Evolutionary conservation across 306 rosid genomes (phyloP), one percentile per base, ranked within the genome.

Genomic region (Urtica urens): DNA sequence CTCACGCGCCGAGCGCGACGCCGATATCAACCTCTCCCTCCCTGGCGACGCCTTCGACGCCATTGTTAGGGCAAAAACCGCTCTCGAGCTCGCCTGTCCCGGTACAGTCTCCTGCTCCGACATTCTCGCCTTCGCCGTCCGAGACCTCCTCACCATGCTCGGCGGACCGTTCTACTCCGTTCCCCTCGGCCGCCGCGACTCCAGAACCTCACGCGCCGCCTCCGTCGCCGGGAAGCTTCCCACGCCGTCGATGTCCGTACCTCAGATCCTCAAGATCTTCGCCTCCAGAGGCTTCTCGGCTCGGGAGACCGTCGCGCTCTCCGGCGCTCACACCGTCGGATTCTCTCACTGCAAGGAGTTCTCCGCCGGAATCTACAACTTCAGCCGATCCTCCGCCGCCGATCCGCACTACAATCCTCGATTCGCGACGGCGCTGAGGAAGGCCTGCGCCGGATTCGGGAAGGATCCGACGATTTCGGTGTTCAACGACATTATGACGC

Each of bases 261-360:
- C 82, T 0, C 63, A 69, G 21, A 72, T 87, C 38, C 43, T 60
- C 20, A 9, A 38, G 4, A 43, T 83, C 50, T 87, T 87, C 58
- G 54, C 64, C 13, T 52, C 61, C 7, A 57, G 78, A 2, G 94
- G 96, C 0, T 83, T 87, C 46, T 58, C 93, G 5, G 57, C 69
- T 0, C 77, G 77, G 33, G 96, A 87, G 53, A 71, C 78, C 73
- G 94, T 87, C 15, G 96, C 93, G 0, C 64, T 87, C 6, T 27
- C 46, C 6, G 94, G 96, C 6, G 96, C 96, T 4, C 96, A 87
- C 76, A 87, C 96, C 13, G 70, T 87, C 1, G 96, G 96, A 2
- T 78, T 87, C 64, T 59, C 96, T 1, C 94, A 87, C 20, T 87
- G 94, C 31, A 63, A 37, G 1, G 82, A 87, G 34, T 64, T 87